Base-by-base conservation (phyloP, 2,329 filamentous ascomycete species). In the Cladosporium cucumerinum region DNA sequence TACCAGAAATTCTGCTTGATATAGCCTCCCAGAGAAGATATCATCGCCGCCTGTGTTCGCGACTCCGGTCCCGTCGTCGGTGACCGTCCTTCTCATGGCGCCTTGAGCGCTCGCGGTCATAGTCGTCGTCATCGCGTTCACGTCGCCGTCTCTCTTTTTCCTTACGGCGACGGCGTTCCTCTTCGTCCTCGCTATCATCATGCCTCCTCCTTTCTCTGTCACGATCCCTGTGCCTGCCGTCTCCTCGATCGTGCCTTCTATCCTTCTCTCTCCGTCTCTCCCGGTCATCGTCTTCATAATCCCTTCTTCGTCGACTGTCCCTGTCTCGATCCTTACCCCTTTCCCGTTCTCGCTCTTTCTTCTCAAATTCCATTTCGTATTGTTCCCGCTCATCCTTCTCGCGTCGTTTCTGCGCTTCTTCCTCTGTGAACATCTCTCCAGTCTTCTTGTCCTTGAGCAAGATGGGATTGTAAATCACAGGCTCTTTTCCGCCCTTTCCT, bases 381-480 rank as follows among this genome's bases (percentile, higher is more conserved):
- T 82, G 82, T 65, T 82, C 77, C 49, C 81, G 78, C 71, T 84
- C 83, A 57, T 83, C 76, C 68, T 81, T 76, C 65, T 76, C 76
- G 57, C 70, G 68, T 65, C 71, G 71, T 67, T 70, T 69, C 69
- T 85, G 81, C 18, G 88, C 75, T 70, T 89, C 87, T 64, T 87
- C 85, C 74, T 89, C 86, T 0, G 85, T 87, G 43, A 88, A 80
- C 60, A 82, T 78, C 76, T 88, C 85, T 14, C 87, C 87, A 0
- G 87, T 89, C 67, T 80, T 80, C 70, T 85, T 86, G 72, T 88
- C 87, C 64, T 81, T 79, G 76, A 89, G 78, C 61, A 86, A 77
- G 2, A 90, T 80, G 0, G 87, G 87, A 69, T 85, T 86, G 72
- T 89, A 89, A 6, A 85, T 79, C 65, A 82, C 82, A 72, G 85